Evolutionary conservation across 2,329 filamentous ascomycete genomes (phyloP), one percentile per base, ranked within the genome.

Genomic region (Diaporthe destruens): DNA sequence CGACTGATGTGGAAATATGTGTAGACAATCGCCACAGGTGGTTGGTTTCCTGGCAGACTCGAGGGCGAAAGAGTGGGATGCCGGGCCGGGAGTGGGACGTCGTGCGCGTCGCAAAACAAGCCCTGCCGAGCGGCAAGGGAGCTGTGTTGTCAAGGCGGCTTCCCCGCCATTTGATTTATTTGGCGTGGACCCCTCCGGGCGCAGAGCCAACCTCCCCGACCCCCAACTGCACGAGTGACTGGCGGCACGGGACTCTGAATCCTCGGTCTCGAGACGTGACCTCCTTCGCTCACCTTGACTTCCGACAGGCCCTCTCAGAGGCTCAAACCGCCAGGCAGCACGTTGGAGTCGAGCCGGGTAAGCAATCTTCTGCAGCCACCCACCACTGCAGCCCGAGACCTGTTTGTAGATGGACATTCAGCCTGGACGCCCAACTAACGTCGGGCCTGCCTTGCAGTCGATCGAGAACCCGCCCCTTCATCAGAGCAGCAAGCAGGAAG

Each of bases 181-280:
- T 65, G 61, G 61, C 61, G 44, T 65, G 61, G 44, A 51, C 59
- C 59, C 59, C 59, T 65, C 59, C 59, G 44, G 51, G 44, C 61
- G 18, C 9, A 63, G 39, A 42, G 14, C 14, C 11, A 18, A n/a
- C 57, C 14, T 16, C 1, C 12, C 18, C 59, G 25, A 36, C 20
- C 11, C 59, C 59, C 59, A 65, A 65, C 42, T 23, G 42, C 29
- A 47, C 42, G 59, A 49, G 42, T 36, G 61, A 65, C 44, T 49
- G 61, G 44, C 59, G 59, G 59, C 59, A 65, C 59, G 59, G 59
- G 57, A 25, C n/a, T 51, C 59, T 65, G 44, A 44, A 51, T 36
- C 20, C 32, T 51, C 61, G 44, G 42, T 29, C 67, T 59, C 67
- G 32, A 47, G 54, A 59, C 67, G 42, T 49, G 49, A 56, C 66